Conservation (phyloP, 345 rosid genomes). For the Populus davidiana region DNA sequence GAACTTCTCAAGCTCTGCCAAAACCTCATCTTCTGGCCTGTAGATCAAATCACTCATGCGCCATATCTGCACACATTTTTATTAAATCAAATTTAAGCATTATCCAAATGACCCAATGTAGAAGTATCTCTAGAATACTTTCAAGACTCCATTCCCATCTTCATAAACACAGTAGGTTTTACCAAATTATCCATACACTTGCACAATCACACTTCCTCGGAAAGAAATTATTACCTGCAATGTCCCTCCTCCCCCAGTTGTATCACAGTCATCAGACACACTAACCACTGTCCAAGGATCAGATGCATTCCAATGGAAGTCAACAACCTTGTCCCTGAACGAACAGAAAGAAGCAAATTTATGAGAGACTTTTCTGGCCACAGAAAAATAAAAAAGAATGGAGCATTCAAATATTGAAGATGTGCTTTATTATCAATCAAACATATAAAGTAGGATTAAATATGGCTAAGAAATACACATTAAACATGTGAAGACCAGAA, state of each 20-base stretch:
- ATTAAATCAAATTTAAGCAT: not conserved
- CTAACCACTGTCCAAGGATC: slow-evolving; percentile 98
- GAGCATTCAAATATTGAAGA: not conserved
- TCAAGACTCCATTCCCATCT: not conserved
- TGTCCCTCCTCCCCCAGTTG: slow-evolving; percentile 94
- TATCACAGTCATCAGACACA: slow-evolving; percentile 95
- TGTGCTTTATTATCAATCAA: not conserved
- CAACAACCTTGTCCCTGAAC: slow-evolving; percentile 89
- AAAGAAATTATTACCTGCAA: slow-evolving; percentile 54
- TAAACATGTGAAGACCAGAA: not conserved
- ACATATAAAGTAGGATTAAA: not conserved
- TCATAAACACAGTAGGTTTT: not conserved
- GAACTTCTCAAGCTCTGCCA: slow-evolving; percentile 83
- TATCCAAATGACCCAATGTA: not conserved
- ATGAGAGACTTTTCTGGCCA: not conserved
- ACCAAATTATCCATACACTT: not conserved
- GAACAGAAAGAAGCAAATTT: not conserved
- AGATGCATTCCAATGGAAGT: slow-evolving; percentile 82
- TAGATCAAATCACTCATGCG: slow-evolving; percentile 83
- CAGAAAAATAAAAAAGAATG: not conserved
- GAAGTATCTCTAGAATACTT: not conserved
- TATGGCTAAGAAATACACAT: not conserved
- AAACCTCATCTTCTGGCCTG: slow-evolving; percentile 85
- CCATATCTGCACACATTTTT: slow-evolving; percentile 63
- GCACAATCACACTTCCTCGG: not conserved